Percentiles rank a stretch among this genome's conserved stretches.
Conservation (phyloP, 352 stramenopile genomes). For the Paralagenidium karlingii region DNA sequence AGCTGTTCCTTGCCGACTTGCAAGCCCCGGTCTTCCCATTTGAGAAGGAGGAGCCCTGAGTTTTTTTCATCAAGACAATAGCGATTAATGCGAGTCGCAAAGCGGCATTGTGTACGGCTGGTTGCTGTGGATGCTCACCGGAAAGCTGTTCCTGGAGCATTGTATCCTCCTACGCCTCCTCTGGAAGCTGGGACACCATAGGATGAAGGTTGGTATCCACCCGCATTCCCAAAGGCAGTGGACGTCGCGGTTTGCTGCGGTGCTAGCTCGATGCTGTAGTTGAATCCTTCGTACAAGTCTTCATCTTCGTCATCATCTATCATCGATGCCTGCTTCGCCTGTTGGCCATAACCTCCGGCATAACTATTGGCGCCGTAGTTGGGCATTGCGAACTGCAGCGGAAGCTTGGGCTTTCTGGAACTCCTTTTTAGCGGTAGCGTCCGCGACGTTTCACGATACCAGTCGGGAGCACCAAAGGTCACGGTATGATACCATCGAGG, state of each 20-base stretch:
- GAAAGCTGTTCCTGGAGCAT: slow-evolving; percentile 57
- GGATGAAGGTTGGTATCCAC: slow-evolving; percentile 34
- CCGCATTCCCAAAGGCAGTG: no score
- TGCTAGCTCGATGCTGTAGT: slow-evolving; percentile 77
- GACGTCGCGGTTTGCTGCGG: slow-evolving; percentile 53
- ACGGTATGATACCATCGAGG: no score
- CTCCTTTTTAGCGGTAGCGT: no score
- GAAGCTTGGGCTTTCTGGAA: no score
- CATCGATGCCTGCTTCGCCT: slow-evolving; percentile 33
- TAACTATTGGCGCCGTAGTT: slow-evolving; percentile 18
- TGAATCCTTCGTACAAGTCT: slow-evolving; percentile 85
- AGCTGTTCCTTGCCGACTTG: slow-evolving; percentile 49
- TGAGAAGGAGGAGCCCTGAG: slow-evolving; percentile 48
- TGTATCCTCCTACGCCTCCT: slow-evolving; percentile 44
- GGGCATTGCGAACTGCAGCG: slow-evolving; percentile 8
- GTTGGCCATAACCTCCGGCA: slow-evolving; percentile 36
- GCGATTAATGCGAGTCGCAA: not conserved
- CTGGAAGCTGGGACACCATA: slow-evolving; percentile 42
- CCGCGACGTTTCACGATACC: no score
- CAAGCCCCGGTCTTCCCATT: slow-evolving; percentile 53
- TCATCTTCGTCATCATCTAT: slow-evolving; percentile 83
- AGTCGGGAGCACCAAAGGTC: no score
- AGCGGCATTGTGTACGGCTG: no score
- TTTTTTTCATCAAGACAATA: not conserved
- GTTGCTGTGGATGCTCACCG: slow-evolving; percentile 20